These are phyloP conservation scores for Streptanthus diversifolius DNA, from an alignment of 345 rosid species.

Conservation along the genomic window DNA sequence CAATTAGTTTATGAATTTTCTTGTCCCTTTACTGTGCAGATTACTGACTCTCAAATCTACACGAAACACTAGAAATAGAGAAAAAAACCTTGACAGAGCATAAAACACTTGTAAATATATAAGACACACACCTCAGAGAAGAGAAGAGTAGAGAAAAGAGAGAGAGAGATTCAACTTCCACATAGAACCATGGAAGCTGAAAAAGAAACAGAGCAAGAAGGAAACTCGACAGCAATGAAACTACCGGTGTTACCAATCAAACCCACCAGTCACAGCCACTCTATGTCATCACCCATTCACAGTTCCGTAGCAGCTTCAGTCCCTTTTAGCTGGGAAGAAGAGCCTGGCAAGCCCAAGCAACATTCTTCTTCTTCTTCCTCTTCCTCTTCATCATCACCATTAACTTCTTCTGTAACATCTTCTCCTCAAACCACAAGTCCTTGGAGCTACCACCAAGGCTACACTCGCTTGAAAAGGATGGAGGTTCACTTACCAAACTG, in stretches of 20 bases:
- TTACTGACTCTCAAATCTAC: slow-evolving; percentile 30
- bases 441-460: slow-evolving; percentile 67
- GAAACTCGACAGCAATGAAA: slow-evolving; percentile 31
- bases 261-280: slow-evolving; percentile 30
- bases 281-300: slow-evolving; percentile 58
- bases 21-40: slow-evolving; percentile 17
- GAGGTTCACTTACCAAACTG: slow-evolving; percentile 36
- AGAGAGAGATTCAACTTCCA: slow-evolving; percentile 9
- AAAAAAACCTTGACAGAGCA: background rate
- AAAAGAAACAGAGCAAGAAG: slow-evolving; percentile 34
- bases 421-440: slow-evolving; percentile 37
- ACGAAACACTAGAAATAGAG: slow-evolving; percentile 30
- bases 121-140: slow-evolving; percentile 9
- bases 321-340: slow-evolving; percentile 86
- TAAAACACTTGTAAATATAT: slow-evolving; percentile 20
- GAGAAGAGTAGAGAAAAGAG: slow-evolving; percentile 1
- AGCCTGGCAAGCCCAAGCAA: slow-evolving; percentile 83
- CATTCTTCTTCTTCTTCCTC: slow-evolving; percentile 23
- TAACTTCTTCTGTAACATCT: slow-evolving; percentile 25
- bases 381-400: background rate
- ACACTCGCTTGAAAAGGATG: slow-evolving; percentile 31
- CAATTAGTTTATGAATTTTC: slow-evolving; percentile 4
- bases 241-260: slow-evolving; percentile 37
- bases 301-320: slow-evolving; percentile 52
- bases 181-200: slow-evolving; percentile 40